Base-by-base conservation (phyloP, 305 asterid genomes). In the Rubia peregrina region DNA sequence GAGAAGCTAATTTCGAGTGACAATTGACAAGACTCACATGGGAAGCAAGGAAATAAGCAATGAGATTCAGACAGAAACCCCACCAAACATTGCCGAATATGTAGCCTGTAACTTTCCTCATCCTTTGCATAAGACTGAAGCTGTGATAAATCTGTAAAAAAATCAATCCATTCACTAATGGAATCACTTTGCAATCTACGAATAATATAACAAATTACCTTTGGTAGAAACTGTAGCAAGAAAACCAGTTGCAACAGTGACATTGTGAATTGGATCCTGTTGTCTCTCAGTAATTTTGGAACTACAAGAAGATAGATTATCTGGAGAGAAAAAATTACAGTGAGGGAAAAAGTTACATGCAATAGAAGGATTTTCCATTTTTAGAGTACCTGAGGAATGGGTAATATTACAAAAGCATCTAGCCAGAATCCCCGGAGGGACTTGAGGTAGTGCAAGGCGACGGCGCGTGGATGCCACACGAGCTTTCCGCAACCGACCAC, bases 401-500 rank as follows among this genome's bases (percentile, higher is more conserved):
- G 98, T 8, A 93, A 92, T 67, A 93, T 85, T 6, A 93, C 97
- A 73, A 89, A 91, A 68, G 81, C 85, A 38, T 93, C 98, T 65
- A 90, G 86, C 98, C 98, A 93, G 76, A 93, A 93, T 5, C 97
- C 97, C 67, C 81, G 80, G 2, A 86, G 36, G 14, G 98, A 93
- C 7, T 91, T 75, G 43, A 91, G 38, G 64, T 93, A 91, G 49
- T 88, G 96, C 7, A 77, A 80, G 0, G 96, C 94, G 60, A 93
- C 74, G 59, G 91, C 92, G 67, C 90, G 95, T 68, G 92, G 66
- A 67, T 93, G 91, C 98, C 98, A 93, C 73, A 91, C 97, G 59
- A 93, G 96, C 79, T 93, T 93, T 69, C 98, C 98, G 48, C 96
- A 90, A 6, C 98, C 98, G 7, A 87, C 84, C 0, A 86, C 98